Percentiles rank a stretch among this genome's conserved stretches.
Evolutionary conservation across 192 early-diverging fungal species (phyloP).

Genomic region (Coemansia sp.): DNA sequence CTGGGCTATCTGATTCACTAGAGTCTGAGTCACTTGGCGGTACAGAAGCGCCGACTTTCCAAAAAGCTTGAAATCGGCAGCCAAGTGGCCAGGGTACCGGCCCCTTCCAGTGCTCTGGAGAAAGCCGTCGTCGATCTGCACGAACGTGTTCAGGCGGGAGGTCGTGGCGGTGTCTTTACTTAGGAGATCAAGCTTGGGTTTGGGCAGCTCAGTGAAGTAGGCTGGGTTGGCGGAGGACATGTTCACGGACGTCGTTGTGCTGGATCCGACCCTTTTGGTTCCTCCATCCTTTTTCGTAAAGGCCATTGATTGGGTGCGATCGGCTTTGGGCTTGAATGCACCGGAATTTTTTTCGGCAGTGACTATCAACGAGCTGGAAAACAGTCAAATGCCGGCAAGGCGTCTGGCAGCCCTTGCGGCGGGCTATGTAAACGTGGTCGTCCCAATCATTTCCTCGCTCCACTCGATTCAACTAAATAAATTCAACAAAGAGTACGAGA

Average conservation of each 20-base stretch:
- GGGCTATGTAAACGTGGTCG: neutral
- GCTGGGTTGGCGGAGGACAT: slow-evolving; percentile 28
- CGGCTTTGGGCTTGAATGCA: slow-evolving; percentile 10
- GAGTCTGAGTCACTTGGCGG: slow-evolving; percentile 28
- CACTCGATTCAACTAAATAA: neutral
- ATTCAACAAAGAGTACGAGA: neutral
- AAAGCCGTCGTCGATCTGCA: slow-evolving; percentile 24
- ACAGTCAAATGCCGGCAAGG: neutral
- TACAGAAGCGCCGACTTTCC: slow-evolving; percentile 42
- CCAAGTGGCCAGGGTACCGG: slow-evolving; percentile 30
- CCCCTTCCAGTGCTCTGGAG: slow-evolving; percentile 30
- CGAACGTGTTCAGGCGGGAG: slow-evolving; percentile 18
- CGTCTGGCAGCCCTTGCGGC: neutral
- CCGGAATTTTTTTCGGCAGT: neutral
- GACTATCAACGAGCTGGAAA: neutral
- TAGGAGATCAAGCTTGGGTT: slow-evolving; percentile 6
- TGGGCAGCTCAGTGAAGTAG: slow-evolving; percentile 24
- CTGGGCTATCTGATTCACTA: slow-evolving; percentile 26
- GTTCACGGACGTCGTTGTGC: slow-evolving; percentile 38
- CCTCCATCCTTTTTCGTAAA: slow-evolving; percentile 25
- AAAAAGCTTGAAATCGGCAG: slow-evolving; percentile 43
- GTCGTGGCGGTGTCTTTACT: slow-evolving; percentile 20
- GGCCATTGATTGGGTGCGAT: slow-evolving; percentile 41
- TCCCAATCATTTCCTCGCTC: neutral
- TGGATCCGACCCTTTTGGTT: slow-evolving; percentile 18